Evolutionary conservation across 164 flowering plant species (phyloP), one percentile per base, ranked within the genome.

Genomic region (Euptelea pleiosperma): DNA sequence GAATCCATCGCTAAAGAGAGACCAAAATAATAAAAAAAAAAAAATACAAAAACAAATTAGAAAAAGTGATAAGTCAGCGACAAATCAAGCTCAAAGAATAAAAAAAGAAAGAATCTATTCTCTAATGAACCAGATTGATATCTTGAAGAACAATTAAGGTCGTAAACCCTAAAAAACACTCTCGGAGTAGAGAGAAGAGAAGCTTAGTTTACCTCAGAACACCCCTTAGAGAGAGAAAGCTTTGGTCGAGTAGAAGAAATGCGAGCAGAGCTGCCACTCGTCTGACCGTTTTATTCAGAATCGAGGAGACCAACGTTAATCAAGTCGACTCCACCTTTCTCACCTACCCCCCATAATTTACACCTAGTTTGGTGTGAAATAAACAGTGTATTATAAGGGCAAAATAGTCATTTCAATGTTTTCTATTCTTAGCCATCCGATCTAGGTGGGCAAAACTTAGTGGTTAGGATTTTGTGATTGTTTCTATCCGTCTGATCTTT

Each of bases 181-280:
- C 10, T 22, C 4, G 2, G 22, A 45, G 29, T 4, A 2, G 8
- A 8, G 15, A n/a, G 10, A 47, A 26, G 16, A 25, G 22, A 1
- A 8, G 1, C 3, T 12, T 0, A 28, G 34, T 28, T 49, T 49
- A 49, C 53, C 53, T 49, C 53, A 49, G 53, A 49, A n/a, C 53
- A 49, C 53, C 53, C 53, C 53, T 49, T 15, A 29, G 53, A 49
- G 52, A 49, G 36, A 29, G 11, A n/a, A 8, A 49, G 47, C 14
- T 18, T n/a, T 0, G 1, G 47, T 8, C 9, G 12, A n/a, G 45
- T 6, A 14, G 15, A 6, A 43, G 22, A 19, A 8, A 16, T n/a
- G n/a, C n/a, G n/a, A n/a, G n/a, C n/a, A n/a, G n/a, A n/a, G n/a
- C n/a, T n/a, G n/a, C n/a, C n/a, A n/a, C n/a, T n/a, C n/a, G 40